Base-by-base conservation (phyloP, 768 basidiomycete species). In the Termitomyces sp. region DNA sequence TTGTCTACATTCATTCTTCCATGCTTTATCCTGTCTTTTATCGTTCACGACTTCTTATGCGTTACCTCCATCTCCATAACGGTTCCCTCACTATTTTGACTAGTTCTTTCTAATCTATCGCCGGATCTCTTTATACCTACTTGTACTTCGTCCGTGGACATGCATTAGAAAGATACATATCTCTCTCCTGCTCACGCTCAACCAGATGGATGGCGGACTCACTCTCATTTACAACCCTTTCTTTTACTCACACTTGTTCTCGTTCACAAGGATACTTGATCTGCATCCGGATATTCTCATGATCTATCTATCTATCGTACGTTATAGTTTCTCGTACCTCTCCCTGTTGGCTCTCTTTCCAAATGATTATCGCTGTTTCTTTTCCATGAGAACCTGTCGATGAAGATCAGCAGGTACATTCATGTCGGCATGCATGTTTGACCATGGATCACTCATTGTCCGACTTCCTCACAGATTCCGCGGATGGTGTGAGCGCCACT, bases 351-450 rank as follows among this genome's bases (percentile, higher is more conserved):
- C 42, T 46, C 4, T 45, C 18, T 59, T 54, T 55, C 31, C 30
- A 59, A 58, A 59, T 62, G 49, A 62, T 51, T 33, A 57, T 60
- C n/a, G 4, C 58, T 62, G 34, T 62, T 59, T 41, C 37, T 44
- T 16, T 27, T 49, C 36, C 20, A 22, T 0, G 3, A 22, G 3
- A 53, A 53, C 24, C 11, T 37, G 36, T 37, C 9, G n/a, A 27
- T 41, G 6, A 27, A 39, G 22, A 36, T 7, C 18, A 42, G 41
- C n/a, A 41, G 5, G 33, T 37, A 18, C 51, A 53, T 54, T 54
- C 52, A 39, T 54, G 3, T 6, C n/a, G 18, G 37, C 52, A 54
- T 54, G 52, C 52, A 54, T 54, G 52, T 54, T 54, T 54, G 37
- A 41, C 39, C 37, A 24, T 51, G 13, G n/a, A 33, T 15, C 22